These are phyloP conservation scores for Mangifera indica DNA, from an alignment of 345 rosid species.

Conservation along the genomic window DNA sequence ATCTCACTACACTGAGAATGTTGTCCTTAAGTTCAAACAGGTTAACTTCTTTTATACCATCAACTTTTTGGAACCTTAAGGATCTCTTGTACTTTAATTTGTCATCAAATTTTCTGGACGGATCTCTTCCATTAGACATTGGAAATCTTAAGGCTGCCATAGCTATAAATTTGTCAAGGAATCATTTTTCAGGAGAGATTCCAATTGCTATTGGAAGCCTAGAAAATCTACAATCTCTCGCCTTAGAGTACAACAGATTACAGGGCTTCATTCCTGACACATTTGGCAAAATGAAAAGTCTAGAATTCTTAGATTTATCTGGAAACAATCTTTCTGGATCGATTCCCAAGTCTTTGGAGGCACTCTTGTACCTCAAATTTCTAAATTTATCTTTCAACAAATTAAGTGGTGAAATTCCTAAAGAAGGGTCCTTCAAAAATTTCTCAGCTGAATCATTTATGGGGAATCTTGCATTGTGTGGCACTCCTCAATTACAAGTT, in stretches of 20 bases:
- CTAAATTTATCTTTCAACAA: conserved; percentile 16
- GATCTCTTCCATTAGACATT: conserved; percentile 1
- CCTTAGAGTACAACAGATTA: not conserved
- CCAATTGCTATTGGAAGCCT: not conserved
- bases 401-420: conserved; percentile 23
- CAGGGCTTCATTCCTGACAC: conserved; percentile 17
- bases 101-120: conserved; percentile 10
- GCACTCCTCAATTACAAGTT: not conserved
- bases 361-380: not conserved
- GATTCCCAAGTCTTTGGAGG: conserved; percentile 20
- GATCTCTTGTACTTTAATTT: not conserved
- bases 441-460: conserved; percentile 10
- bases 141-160: conserved; percentile 1
- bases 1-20: conserved; percentile 10
- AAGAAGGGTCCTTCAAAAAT: conserved; percentile 1
- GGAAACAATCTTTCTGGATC: conserved; percentile 8
- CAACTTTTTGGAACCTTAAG: conserved; percentile 10
- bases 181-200: conserved; percentile 9
- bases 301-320: conserved; percentile 20
- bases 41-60: conserved; percentile 5
- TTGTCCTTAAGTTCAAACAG: not conserved
- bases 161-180: conserved; percentile 10
- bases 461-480: conserved; percentile 17
- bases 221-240: not conserved
- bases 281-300: conserved; percentile 5